Conservation (phyloP, 2,329 filamentous ascomycete genomes). For the Emergomyces africanus region DNA sequence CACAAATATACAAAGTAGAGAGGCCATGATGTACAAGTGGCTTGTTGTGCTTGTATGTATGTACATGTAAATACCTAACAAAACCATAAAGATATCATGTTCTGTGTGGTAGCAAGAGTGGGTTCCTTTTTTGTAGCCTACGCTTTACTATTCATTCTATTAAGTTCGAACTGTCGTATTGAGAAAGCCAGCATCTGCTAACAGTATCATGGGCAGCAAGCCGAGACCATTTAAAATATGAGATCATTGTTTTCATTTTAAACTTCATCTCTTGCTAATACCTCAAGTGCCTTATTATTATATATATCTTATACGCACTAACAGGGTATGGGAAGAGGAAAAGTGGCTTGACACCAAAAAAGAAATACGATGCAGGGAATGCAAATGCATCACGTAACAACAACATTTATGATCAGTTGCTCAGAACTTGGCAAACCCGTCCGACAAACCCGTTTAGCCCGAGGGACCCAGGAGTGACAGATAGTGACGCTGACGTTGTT, state of each 20-base stretch:
- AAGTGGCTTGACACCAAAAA: not conserved
- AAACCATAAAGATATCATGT: not conserved
- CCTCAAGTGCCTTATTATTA: too few relatives aligned
- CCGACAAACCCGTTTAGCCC: conserved; percentile 51
- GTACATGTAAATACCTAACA: not conserved
- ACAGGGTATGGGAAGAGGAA: not conserved
- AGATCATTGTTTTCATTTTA: not conserved
- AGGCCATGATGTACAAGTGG: not conserved
- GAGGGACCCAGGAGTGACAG: conserved; percentile 35
- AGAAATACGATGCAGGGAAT: not conserved
- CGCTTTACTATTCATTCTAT: not conserved
- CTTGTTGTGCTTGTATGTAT: not conserved
- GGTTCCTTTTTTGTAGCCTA: not conserved
- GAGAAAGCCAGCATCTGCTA: not conserved
- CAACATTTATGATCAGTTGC: conserved; percentile 3
- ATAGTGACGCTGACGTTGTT: conserved; percentile 35
- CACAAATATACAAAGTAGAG: not conserved
- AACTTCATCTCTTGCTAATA: not conserved
- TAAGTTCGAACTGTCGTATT: not conserved
- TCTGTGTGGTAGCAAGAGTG: not conserved
- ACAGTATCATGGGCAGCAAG: not conserved
- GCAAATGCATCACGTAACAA: not conserved
- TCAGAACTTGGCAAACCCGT: conserved; percentile 24
- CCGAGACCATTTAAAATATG: not conserved
- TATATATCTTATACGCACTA: not conserved